A percentile compares a stretch with the other conserved stretches of the same genome.
Evolutionary conservation across 148 eudicot species (phyloP).

Genomic region (Vaccinium darrowii): DNA sequence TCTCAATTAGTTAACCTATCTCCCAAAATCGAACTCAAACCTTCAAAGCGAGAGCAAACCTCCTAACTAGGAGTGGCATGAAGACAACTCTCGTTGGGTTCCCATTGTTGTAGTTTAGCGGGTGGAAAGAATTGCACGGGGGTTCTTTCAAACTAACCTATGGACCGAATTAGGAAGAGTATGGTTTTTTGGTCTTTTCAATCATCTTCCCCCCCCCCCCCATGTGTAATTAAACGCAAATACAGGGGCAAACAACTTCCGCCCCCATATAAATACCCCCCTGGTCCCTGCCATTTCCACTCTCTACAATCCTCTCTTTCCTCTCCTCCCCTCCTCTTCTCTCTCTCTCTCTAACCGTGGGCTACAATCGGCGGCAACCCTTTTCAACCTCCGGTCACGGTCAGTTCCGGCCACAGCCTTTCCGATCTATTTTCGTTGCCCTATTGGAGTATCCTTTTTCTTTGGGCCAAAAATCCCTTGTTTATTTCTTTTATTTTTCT

Average conservation of each 20-base stretch:
- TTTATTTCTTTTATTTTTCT: neutral
- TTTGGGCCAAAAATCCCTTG: neutral
- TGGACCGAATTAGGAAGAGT: neutral
- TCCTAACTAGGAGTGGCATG: too few species aligned
- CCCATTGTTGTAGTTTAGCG: too few species aligned
- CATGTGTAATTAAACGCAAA: conserved; percentile 17
- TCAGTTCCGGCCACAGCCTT: neutral
- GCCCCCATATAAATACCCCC: conserved; percentile 12
- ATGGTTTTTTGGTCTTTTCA: conserved; percentile 2
- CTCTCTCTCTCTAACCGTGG: neutral
- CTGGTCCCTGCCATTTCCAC: neutral
- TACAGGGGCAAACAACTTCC: neutral
- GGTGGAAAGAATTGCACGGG: neutral
- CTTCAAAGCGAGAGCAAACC: too few species aligned
- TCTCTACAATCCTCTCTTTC: neutral
- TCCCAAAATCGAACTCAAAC: too few species aligned
- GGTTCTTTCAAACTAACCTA: neutral
- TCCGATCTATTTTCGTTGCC: conserved; percentile 3
- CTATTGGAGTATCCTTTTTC: neutral
- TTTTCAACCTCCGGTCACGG: conserved; percentile 6
- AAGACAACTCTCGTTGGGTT: too few species aligned
- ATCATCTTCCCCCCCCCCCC: neutral
- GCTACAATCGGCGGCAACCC: neutral
- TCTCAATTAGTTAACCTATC: too few species aligned
- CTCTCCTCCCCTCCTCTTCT: neutral